These are phyloP conservation scores for Trichosporon inkin DNA, from an alignment of 1,284 basidiomycete species.

Conservation along the genomic window DNA sequence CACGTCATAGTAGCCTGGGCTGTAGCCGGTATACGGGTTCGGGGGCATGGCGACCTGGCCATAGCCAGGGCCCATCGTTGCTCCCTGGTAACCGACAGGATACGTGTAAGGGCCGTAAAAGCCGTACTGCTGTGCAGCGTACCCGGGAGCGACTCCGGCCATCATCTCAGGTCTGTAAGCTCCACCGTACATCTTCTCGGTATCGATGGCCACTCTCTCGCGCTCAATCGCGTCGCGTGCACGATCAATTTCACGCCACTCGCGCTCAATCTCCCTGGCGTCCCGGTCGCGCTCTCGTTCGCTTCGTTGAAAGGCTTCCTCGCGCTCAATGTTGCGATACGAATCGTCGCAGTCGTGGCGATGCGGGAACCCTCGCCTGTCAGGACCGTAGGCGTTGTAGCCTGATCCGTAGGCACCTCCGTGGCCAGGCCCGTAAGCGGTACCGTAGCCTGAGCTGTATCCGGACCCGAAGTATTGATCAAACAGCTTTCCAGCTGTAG, in stretches of 20 bases:
- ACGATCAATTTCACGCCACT: neutral
- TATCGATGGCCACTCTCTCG: neutral
- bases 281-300: neutral
- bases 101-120: neutral
- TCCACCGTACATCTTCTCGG: neutral
- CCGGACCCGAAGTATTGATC: neutral
- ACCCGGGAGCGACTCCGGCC: neutral
- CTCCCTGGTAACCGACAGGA: neutral
- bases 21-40: neutral
- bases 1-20: neutral
- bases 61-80: neutral
- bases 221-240: neutral
- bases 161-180: slow-evolving; percentile 1
- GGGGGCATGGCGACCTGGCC: neutral
- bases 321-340: neutral
- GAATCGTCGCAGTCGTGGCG: neutral
- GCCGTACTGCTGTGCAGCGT: neutral
- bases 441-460: neutral
- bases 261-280: neutral
- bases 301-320: neutral
- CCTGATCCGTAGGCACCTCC: neutral
- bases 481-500: neutral
- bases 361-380: neutral
- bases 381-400: neutral
- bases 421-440: too few species aligned